Conservation (phyloP, 1,284 basidiomycete species). For the Malassezia obtusa region DNA sequence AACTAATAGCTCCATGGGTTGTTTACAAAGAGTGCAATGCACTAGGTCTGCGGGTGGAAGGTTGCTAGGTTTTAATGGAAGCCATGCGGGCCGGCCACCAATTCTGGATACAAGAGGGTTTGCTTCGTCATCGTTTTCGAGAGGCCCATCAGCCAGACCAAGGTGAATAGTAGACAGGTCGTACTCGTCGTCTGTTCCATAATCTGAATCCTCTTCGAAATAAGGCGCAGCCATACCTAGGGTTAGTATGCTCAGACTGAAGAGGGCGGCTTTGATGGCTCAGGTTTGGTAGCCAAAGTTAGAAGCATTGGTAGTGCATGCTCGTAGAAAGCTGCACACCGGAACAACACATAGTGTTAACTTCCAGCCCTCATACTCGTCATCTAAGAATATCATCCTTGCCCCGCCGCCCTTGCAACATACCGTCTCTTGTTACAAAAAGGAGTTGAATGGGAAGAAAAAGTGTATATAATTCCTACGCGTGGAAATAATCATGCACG, state of each 20-base stretch:
- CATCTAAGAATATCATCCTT: slow-evolving; percentile 40
- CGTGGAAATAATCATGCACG: not conserved
- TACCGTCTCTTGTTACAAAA: not conserved
- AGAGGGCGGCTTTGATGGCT: slow-evolving; percentile 7
- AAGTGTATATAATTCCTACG: not conserved
- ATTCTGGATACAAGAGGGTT: slow-evolving; percentile 47
- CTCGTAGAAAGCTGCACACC: slow-evolving; percentile 11
- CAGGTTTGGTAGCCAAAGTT: slow-evolving; percentile 42
- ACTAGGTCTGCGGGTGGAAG: slow-evolving; percentile 23
- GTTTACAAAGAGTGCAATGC: slow-evolving; percentile 27
- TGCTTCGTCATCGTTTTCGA: slow-evolving; percentile 34
- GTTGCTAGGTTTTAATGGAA: slow-evolving; percentile 21
- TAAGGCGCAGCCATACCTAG: slow-evolving; percentile 21
- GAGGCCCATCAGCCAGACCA: slow-evolving; percentile 38
- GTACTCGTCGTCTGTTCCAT: slow-evolving; percentile 30
- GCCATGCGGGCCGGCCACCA: slow-evolving; percentile 41
- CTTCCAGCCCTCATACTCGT: slow-evolving; percentile 37
- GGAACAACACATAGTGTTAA: not conserved
- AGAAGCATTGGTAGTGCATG: slow-evolving; percentile 28
- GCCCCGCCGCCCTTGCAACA: not conserved
- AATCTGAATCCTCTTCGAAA: slow-evolving; percentile 37
- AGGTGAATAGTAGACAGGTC: slow-evolving; percentile 34
- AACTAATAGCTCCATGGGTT: slow-evolving; percentile 43
- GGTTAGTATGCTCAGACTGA: not conserved
- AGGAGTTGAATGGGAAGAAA: not conserved